A percentile compares a stretch with the other conserved stretches of the same genome.
phyloP scores from a whole-genome alignment of 768 basidiomycete genomes.

The Mycena polygramma region DNA sequence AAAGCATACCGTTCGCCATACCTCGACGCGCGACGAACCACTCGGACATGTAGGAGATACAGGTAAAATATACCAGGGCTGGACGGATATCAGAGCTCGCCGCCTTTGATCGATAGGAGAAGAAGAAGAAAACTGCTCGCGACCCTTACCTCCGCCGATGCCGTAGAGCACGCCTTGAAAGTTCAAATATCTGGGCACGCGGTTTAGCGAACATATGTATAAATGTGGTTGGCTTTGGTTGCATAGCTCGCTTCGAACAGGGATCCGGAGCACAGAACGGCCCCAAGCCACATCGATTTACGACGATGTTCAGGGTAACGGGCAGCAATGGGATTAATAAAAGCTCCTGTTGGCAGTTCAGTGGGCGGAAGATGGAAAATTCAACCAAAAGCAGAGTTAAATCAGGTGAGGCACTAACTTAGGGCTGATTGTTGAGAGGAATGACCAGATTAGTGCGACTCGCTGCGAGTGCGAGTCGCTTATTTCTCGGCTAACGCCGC shows the following conservation, averaged over 20 bases:
- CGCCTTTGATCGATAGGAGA: no score
- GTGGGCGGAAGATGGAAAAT: slow-evolving; percentile 40
- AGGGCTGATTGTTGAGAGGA: no score
- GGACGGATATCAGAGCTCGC: not conserved
- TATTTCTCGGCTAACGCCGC: no score
- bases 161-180: slow-evolving; percentile 47
- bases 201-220: not conserved
- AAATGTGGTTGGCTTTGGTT: slow-evolving; percentile 27
- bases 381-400: not conserved
- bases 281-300: slow-evolving; percentile 42
- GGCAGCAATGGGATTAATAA: slow-evolving; percentile 40
- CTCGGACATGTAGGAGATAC: slow-evolving; percentile 46
- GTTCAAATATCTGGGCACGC: slow-evolving; percentile 29
- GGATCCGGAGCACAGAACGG: slow-evolving; percentile 38
- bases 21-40: slow-evolving; percentile 49
- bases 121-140: not conserved
- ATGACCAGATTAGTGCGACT: no score
- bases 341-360: not conserved
- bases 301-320: slow-evolving; percentile 41
- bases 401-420: not conserved
- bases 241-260: slow-evolving; percentile 46
- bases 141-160: slow-evolving; percentile 43
- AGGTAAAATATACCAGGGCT: slow-evolving; percentile 44
- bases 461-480: no score
- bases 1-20: slow-evolving; percentile 48